Base-by-base conservation (phyloP, 345 rosid genomes). In the Euphorbia peplus region DNA sequence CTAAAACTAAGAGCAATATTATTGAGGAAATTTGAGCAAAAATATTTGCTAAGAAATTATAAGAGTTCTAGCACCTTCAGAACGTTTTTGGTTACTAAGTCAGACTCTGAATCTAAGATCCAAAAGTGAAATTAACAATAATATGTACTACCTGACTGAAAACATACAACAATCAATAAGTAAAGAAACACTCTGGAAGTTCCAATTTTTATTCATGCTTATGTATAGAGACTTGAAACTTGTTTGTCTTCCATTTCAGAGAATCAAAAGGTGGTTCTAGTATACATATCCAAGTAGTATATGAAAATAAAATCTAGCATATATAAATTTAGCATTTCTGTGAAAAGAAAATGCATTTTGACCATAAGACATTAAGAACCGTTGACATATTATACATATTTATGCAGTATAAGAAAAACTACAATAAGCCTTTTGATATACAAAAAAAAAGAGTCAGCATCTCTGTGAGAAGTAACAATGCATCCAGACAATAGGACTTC, bases 41-140 rank as follows among this genome's bases (percentile, higher is more conserved):
- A 32, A 65, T 54, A 54, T 54, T 60, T 59, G 67, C 2, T 52
- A 47, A n/a, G 35, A 63, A 41, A 24, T 26, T 15, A 28, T 41
- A 16, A 8, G 8, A n/a, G 4, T 51, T 37, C 46, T 8, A 13
- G 6, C 14, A 11, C 35, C 16, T 44, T 30, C 30, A 9, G 54
- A 11, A 42, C 21, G 37, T 19, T 13, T 42, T 53, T 0, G 30
- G 18, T 25, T 13, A 24, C 60, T 13, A 30, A 21, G 1, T 19
- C 32, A 32, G 3, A 10, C 50, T n/a, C 19, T 13, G 19, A 5
- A 14, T 66, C 54, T 35, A 55, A 53, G 35, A 37, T 66, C 47
- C 51, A 26, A 52, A 66, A 66, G 21, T 53, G n/a, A 47, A 24
- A 14, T 50, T 18, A 50, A 50, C 19, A 18, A 11, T 12, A 66